Evolutionary conservation across 805 yeast genomes (phyloP), one percentile per base, ranked within the genome.

Genomic region (Phaffomyces thermotolerans): DNA sequence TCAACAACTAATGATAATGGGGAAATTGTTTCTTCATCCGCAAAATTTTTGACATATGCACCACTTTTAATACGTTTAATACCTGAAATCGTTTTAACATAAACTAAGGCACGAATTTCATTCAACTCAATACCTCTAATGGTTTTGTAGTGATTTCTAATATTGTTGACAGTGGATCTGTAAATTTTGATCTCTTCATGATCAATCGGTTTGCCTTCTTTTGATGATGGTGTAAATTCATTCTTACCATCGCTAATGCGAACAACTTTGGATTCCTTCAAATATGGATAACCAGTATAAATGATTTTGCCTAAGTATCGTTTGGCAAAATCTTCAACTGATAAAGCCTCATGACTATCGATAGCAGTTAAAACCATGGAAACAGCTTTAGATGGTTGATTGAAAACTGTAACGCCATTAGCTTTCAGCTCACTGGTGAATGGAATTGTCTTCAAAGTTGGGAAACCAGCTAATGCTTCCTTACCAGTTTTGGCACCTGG

Each of bases 231-330:
- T n/a, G 49, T 25, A 53, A 75, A 84, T 37, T 67, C 69, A 53
- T 62, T 64, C 15, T 68, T 62, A 13, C 71, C 75, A 59, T 84
- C 90, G 31, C 71, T 60, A 4, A 91, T 75, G 20, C 73, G 71
- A 12, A 79, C 68, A 34, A 91, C 79, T 56, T 75, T 78, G 9
- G 89, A 83, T 64, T 91, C 97, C 52, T 80, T 74, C 51, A 93
- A 68, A 57, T 78, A 86, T n/a, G 99, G 99, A 91, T 95, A 93
- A 52, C 81, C 78, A 12, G 85, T 76, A 59, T 80, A 90, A 3
- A 85, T 83, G 40, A 78, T 64, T 45, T 78, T 72, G 37, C 79
- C 81, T 43, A 84, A 53, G 44, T 73, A 77, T 54, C 79, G 73
- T 45, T 76, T 73, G 22, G 88, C 81, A 54, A 87, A 72, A 48